phyloP scores from a whole-genome alignment of 83 land plant species.

The Larix sibirica region DNA sequence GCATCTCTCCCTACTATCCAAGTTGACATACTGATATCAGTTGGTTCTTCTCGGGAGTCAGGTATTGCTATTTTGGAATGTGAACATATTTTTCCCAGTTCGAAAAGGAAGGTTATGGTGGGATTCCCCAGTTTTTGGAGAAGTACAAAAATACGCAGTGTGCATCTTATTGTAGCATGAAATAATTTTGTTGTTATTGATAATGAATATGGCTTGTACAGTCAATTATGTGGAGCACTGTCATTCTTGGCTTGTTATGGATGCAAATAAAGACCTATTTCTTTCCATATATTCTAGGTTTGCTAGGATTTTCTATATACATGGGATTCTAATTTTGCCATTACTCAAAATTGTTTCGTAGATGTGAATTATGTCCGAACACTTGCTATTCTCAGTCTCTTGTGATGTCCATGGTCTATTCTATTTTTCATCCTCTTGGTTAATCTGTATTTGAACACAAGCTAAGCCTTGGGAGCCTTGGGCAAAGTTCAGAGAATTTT shows the following conservation, averaged over 20 bases:
- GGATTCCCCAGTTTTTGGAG: neutral
- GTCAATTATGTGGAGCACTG: neutral
- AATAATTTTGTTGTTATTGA: neutral
- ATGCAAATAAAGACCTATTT: neutral
- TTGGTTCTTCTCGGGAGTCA: neutral
- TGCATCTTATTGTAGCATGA: neutral
- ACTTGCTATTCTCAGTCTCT: no score
- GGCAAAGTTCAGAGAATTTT: no score
- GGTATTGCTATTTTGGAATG: neutral
- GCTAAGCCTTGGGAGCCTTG: no score
- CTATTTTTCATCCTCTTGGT: no score
- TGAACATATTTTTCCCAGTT: neutral
- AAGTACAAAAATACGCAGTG: neutral
- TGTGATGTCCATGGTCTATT: no score
- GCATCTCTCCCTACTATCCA: neutral
- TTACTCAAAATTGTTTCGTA: no score
- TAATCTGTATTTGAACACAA: no score
- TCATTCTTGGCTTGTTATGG: neutral
- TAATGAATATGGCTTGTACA: neutral
- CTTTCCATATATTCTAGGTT: neutral
- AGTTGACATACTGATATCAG: neutral
- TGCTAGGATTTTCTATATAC: neutral
- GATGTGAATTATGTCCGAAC: no score
- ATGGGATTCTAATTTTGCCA: neutral
- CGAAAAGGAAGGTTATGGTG: neutral